These are phyloP conservation scores for Exobasidium cylindrosporum DNA, from an alignment of 1,284 basidiomycete genomes.

Conservation along the genomic window DNA sequence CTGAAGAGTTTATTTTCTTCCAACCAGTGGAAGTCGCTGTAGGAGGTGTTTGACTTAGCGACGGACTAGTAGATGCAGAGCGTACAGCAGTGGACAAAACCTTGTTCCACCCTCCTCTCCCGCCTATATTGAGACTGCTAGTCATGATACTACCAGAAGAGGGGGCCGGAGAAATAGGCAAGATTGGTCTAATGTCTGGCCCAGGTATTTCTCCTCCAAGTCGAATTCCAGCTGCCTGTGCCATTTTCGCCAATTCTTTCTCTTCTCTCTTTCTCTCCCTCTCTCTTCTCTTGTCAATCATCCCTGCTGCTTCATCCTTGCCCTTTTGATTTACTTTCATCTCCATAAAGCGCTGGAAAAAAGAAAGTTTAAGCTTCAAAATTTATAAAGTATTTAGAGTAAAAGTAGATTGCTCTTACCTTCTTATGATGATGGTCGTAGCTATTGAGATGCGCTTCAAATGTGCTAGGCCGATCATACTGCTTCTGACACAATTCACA, in stretches of 20 bases:
- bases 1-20: no score
- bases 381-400: neutral
- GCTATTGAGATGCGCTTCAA: slow-evolving; percentile 14
- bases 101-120: neutral
- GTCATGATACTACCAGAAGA: neutral
- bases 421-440: slow-evolving; percentile 22
- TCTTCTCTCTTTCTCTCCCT: slow-evolving; percentile 18
- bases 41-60: neutral
- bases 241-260: slow-evolving; percentile 6
- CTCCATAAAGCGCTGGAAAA: slow-evolving; percentile 14
- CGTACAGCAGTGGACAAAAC: neutral
- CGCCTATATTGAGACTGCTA: neutral
- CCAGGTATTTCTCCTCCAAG: no score
- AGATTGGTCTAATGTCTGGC: neutral
- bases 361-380: neutral
- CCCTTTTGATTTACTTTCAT: slow-evolving; percentile 12
- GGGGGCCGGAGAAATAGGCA: neutral
- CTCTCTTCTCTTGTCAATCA: slow-evolving; percentile 15
- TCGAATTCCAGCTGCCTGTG: slow-evolving; percentile 14
- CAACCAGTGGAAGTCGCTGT: neutral
- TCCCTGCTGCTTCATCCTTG: neutral
- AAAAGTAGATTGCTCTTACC: slow-evolving; percentile 8
- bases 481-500: slow-evolving; percentile 19
- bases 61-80: neutral
- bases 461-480: slow-evolving; percentile 12